Evolutionary conservation across 176 grass and related monocot species (phyloP), one percentile per base, ranked within the genome.

Genomic region (Miscanthus lutarioriparius): DNA sequence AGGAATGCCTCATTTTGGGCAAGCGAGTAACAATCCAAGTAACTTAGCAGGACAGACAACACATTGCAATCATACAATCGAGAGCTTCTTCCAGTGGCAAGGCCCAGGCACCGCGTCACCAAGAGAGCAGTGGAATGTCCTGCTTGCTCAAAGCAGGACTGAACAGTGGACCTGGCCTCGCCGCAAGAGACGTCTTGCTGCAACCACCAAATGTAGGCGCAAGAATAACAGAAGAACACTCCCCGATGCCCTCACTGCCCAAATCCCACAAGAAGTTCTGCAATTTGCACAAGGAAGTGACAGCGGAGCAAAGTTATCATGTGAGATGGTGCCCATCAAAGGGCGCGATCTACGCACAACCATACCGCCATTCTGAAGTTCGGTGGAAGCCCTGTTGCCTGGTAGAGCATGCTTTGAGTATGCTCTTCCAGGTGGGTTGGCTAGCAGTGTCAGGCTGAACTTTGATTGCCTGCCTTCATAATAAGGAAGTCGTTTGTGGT

Each of bases 301-400:
- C 58, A 6, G 5, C 14, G 0, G 8, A 28, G 6, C 38, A 8
- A 64, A 64, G 15, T 79, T n/a, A 8, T 22, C 64, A 6, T 51
- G 43, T 51, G 64, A 37, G 28, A 25, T 69, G 11, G 64, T 45
- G 3, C 67, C 80, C 4, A 82, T 41, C 37, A 82, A 44, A 35
- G 49, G 27, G 5, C 3, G 58, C 16, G 40, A 82, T 43, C 4
- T 43, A 41, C 2, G 19, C 48, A 51, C 53, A 32, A 72, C 2
- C 9, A 12, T 82, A 51, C 48, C 67, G 28, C 49, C 48, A 15
- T 82, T 82, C 17, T 82, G 49, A 83, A 45, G 25, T 27, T n/a
- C 8, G 10, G 67, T 22, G n/a, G 22, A 71, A 39, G n/a, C 1
- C 30, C 12, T 40, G 22, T 36, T 70, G 48, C 79, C 51, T 70